Evolutionary conservation across 345 rosid genomes (phyloP), one percentile per base, ranked within the genome.

Genomic region (Salix caprea): DNA sequence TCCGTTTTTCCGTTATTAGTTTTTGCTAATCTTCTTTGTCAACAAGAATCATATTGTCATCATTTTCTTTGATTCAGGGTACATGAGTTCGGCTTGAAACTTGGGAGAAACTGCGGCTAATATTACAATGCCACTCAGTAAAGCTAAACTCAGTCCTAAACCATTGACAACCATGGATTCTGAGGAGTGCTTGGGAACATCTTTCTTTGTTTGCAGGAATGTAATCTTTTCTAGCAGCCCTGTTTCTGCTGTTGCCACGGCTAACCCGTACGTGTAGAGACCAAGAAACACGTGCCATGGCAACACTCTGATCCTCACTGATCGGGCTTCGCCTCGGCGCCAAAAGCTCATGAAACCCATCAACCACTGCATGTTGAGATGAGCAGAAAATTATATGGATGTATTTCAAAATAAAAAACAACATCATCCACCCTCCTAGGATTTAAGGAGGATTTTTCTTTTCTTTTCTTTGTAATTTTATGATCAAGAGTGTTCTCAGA

Each of bases 241-340:
- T 0, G 99, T 95, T 80, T 95, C 97, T 0, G 97, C 97, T 0
- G 97, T 91, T 36, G 90, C 92, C 79, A 93, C 91, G 18, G 97
- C 97, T 79, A 95, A 80, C 15, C 88, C 93, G 52, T 93, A 95
- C 1, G 94, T 90, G 78, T 91, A 95, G 69, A 95, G 93, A 36
- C 99, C 97, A 24, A 95, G 85, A 81, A 95, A 93, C 68, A 93
- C 70, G 75, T 95, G 99, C 97, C 99, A 95, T 4, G 99, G 97
- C 80, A 95, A 82, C 72, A 90, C 84, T 74, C 75, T 89, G 13
- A 82, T 70, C 83, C 96, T 89, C 28, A 82, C 86, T 19, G 82
- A 54, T 26, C 96, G 79, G 30, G 69, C 79, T 87, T 93, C 99
- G 1, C 92, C 96, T 74, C 90, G 81, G 78, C 93, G 94, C 94